A percentile compares a stretch with the other conserved stretches of the same genome.
Evolutionary conservation across 1,139 yeast genomes (phyloP).

Genomic region (Lodderomyces jiufengensis): DNA sequence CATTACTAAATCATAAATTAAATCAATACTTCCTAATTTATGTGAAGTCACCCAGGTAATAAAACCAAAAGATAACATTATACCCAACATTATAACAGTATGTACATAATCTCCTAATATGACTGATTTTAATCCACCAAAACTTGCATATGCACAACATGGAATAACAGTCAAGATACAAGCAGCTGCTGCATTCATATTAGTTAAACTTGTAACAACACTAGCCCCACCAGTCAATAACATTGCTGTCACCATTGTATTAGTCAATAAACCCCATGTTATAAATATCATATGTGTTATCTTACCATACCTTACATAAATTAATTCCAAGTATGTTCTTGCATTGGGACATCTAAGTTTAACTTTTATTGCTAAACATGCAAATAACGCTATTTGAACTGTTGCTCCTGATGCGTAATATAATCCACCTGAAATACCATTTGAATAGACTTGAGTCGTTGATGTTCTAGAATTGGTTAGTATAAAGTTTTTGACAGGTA

Average conservation of each 20-base stretch:
- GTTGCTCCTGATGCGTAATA: slow-evolving; percentile 54
- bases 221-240: slow-evolving; percentile 83
- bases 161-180: slow-evolving; percentile 79
- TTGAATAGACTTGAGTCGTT: slow-evolving; percentile 62
- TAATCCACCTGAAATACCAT: slow-evolving; percentile 65
- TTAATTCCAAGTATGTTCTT: slow-evolving; percentile 54
- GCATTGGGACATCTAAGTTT: slow-evolving; percentile 56
- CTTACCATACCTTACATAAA: slow-evolving; percentile 49
- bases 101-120: slow-evolving; percentile 84
- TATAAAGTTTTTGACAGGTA: too few species aligned
- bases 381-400: slow-evolving; percentile 48
- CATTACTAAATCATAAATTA: slow-evolving; percentile 66
- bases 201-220: slow-evolving; percentile 70
- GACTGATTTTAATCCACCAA: slow-evolving; percentile 90
- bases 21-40: slow-evolving; percentile 73
- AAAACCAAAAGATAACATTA: slow-evolving; percentile 60
- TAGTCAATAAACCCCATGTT: slow-evolving; percentile 78
- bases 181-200: slow-evolving; percentile 79
- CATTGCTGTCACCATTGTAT: slow-evolving; percentile 84
- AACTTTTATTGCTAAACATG: slow-evolving; percentile 52
- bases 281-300: slow-evolving; percentile 64
- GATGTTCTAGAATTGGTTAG: background rate
- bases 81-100: slow-evolving; percentile 57
- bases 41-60: slow-evolving; percentile 57
- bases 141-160: slow-evolving; percentile 74